Conservation (phyloP, 768 basidiomycete species). For the Paxillus involutus region DNA sequence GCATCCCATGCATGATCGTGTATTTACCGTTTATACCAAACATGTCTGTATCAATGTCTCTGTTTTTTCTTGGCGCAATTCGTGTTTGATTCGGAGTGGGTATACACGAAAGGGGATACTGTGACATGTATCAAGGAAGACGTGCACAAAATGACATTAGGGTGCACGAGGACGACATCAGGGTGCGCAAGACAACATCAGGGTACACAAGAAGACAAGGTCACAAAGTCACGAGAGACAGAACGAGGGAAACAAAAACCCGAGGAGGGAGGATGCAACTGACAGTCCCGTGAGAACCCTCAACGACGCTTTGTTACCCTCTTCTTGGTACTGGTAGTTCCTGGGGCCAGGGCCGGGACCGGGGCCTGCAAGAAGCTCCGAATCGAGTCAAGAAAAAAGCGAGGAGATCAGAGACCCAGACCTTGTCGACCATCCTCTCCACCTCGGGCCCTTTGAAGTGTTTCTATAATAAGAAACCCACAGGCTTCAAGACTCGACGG, state of each 20-base stretch:
- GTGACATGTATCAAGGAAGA: no score
- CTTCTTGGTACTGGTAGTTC: slow-evolving; percentile 21
- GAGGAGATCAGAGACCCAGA: slow-evolving; percentile 6
- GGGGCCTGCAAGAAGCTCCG: slow-evolving; percentile 4
- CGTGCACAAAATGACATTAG: no score
- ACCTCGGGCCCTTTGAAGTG: slow-evolving; percentile 14
- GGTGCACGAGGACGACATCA: no score
- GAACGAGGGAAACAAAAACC: not conserved
- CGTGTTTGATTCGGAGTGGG: not conserved
- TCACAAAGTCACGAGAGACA: not conserved
- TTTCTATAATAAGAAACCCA: slow-evolving; percentile 19
- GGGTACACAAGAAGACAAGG: not conserved
- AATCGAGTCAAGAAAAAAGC: not conserved
- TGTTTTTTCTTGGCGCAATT: not conserved
- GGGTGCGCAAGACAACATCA: not conserved
- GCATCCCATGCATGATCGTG: slow-evolving; percentile 3
- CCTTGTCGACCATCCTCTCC: slow-evolving; percentile 23
- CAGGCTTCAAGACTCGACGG: not conserved
- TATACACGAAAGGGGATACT: not conserved
- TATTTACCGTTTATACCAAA: slow-evolving; percentile 11
- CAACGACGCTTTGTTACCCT: slow-evolving; percentile 26
- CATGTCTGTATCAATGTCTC: slow-evolving; percentile 23
- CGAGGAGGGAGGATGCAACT: not conserved
- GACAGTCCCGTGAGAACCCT: not conserved
- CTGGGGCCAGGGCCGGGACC: slow-evolving; percentile 1